phyloP scores from a whole-genome alignment of 148 eudicot genomes.

The Rhododendron griersonianum region DNA sequence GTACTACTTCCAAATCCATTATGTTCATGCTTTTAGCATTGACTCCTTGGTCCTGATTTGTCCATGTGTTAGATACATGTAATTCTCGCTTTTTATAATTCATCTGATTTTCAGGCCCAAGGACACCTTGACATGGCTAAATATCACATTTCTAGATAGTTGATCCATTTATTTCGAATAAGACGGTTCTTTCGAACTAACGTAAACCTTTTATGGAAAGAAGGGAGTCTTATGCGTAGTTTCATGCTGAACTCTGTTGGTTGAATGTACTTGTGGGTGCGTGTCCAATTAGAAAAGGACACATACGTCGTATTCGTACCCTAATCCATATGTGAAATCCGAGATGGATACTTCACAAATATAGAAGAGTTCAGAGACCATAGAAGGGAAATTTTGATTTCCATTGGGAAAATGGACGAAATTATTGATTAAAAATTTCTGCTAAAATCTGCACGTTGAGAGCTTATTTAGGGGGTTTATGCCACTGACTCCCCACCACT shows the following conservation, averaged over 20 bases:
- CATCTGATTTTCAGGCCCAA: not conserved
- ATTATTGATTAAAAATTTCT: not conserved
- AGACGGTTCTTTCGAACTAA: not conserved
- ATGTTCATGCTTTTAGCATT: not conserved
- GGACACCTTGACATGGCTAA: not conserved
- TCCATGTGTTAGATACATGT: not conserved
- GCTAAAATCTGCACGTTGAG: not conserved
- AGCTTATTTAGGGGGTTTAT: not conserved
- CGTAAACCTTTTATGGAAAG: not conserved
- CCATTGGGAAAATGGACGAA: not conserved
- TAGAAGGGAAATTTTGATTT: not conserved
- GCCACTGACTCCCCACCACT: not conserved
- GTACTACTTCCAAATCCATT: constrained; percentile 22
- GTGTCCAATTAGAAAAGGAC: not conserved
- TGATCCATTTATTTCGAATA: not conserved
- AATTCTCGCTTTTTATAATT: not conserved
- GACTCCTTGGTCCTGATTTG: not conserved
- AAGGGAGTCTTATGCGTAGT: not conserved
- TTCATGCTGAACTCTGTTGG: not conserved
- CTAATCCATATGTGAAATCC: not conserved
- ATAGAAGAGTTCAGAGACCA: not conserved
- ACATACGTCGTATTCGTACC: not conserved
- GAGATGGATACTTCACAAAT: not conserved
- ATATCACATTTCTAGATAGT: not conserved
- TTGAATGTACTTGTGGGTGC: not conserved